Percentiles rank a stretch among this genome's conserved stretches.
Evolutionary conservation across 2,329 filamentous ascomycete species (phyloP).

Genomic region (Aureobasidium vineae): DNA sequence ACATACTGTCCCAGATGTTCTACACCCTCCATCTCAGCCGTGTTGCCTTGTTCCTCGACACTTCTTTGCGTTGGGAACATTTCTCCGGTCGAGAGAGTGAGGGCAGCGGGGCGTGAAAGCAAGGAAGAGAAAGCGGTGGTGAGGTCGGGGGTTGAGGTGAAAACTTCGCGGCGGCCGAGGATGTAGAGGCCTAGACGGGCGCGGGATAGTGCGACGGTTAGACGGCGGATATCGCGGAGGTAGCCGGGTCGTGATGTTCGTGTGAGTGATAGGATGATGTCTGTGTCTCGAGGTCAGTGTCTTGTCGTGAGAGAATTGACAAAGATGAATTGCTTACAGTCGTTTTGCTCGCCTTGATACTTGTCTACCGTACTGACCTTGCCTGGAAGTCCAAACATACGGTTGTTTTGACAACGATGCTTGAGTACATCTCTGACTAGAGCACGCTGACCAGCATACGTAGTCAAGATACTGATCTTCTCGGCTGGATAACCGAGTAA

Average conservation of each 20-base stretch:
- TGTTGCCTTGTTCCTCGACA: conserved; percentile 53
- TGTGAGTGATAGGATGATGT: conserved; percentile 90
- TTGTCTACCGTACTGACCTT: conserved; percentile 95
- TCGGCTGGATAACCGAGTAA: conserved; percentile 84
- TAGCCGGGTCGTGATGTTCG: conserved; percentile 88
- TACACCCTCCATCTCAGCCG: conserved; percentile 78
- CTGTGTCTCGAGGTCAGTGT: conserved; percentile 46
- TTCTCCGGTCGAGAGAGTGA: conserved; percentile 79
- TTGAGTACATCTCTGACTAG: conserved; percentile 82
- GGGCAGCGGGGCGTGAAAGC: conserved; percentile 64
- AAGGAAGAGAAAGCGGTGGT: conserved; percentile 80
- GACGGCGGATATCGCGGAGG: conserved; percentile 84
- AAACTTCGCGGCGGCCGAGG: conserved; percentile 81
- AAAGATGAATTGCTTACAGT: conserved; percentile 58
- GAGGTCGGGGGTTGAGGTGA: conserved; percentile 85
- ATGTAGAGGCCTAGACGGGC: conserved; percentile 90
- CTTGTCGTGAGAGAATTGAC: not conserved
- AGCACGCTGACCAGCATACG: conserved; percentile 88
- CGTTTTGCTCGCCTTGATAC: conserved; percentile 98
- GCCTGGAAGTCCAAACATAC: conserved; percentile 83
- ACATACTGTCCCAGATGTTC: conserved; percentile 97
- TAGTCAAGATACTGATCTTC: conserved; percentile 84
- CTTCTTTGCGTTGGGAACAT: conserved; percentile 66
- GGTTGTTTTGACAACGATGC: conserved; percentile 78
- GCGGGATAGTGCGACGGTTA: conserved; percentile 92